Evolutionary conservation across 805 yeast genomes (phyloP).

Genomic region (Jamesozyma spencerorum): DNA sequence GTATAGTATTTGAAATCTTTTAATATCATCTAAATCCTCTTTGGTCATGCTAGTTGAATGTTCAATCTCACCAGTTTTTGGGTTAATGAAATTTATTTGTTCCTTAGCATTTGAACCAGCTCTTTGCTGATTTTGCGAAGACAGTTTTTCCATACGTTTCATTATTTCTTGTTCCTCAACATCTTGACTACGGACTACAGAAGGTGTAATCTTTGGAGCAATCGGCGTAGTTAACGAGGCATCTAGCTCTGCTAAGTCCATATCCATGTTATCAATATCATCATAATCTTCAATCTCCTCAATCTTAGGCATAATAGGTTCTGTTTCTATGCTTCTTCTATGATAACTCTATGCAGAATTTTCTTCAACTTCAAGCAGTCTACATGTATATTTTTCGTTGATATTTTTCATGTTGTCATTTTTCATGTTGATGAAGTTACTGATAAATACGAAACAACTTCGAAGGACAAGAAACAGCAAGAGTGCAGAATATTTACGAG

Average conservation of each 20-base stretch:
- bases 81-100: slow-evolving; percentile 19
- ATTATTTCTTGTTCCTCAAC: slow-evolving; percentile 15
- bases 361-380: too few relatives aligned
- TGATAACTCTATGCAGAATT: background rate
- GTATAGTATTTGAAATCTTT: slow-evolving; percentile 64
- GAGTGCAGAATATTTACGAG: too few relatives aligned
- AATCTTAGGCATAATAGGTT: slow-evolving; percentile 48
- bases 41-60: slow-evolving; percentile 32
- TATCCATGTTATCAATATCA: slow-evolving; percentile 83
- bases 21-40: slow-evolving; percentile 56
- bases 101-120: background rate
- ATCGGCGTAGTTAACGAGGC: slow-evolving; percentile 57
- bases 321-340: background rate
- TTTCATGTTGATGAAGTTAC: too few relatives aligned
- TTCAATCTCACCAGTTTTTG: slow-evolving; percentile 25
- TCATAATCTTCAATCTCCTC: slow-evolving; percentile 74
- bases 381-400: too few relatives aligned
- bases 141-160: background rate
- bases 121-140: background rate
- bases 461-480: too few relatives aligned
- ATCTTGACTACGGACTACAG: slow-evolving; percentile 55
- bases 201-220: slow-evolving; percentile 59
- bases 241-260: slow-evolving; percentile 89
- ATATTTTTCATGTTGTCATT: too few relatives aligned
- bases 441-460: too few relatives aligned